Conservation (phyloP, 257 asterid genomes). For the Agastache rugosa region DNA sequence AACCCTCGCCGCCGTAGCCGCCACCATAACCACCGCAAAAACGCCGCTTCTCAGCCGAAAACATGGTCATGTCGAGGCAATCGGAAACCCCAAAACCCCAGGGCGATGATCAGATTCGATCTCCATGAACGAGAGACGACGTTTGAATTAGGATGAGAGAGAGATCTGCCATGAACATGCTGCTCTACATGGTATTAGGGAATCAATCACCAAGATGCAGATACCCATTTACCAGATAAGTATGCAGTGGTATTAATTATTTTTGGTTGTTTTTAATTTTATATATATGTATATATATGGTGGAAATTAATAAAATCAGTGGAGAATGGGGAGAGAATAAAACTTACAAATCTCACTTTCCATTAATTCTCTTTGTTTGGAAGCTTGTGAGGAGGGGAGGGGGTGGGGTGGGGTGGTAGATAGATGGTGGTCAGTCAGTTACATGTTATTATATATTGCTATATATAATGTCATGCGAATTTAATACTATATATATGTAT, state of each 20-base stretch:
- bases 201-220: slow-evolving; percentile 37
- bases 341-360: slow-evolving; percentile 73
- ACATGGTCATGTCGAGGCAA: slow-evolving; percentile 68
- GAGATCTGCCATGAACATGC: slow-evolving; percentile 39
- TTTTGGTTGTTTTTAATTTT: background rate
- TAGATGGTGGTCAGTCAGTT: slow-evolving; percentile 74
- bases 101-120: background rate
- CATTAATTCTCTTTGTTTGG: slow-evolving; percentile 80
- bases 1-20: slow-evolving; percentile 42
- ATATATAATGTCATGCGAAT: slow-evolving; percentile 30
- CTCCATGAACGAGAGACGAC: slow-evolving; percentile 45
- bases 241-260: background rate
- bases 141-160: slow-evolving; percentile 15
- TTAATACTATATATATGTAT: background rate
- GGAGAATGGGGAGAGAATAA: slow-evolving; percentile 47
- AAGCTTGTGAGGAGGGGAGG: slow-evolving; percentile 56
- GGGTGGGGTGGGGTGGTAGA: slow-evolving; percentile 38
- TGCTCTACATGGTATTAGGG: slow-evolving; percentile 34
- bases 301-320: slow-evolving; percentile 35
- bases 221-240: slow-evolving; percentile 59
- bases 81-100: too few species aligned
- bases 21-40: slow-evolving; percentile 36
- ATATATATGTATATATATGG: background rate
- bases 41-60: slow-evolving; percentile 49
- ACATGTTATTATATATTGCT: slow-evolving; percentile 43